Conservation (phyloP, 257 asterid genomes). For the Jasminum sambac region DNA sequence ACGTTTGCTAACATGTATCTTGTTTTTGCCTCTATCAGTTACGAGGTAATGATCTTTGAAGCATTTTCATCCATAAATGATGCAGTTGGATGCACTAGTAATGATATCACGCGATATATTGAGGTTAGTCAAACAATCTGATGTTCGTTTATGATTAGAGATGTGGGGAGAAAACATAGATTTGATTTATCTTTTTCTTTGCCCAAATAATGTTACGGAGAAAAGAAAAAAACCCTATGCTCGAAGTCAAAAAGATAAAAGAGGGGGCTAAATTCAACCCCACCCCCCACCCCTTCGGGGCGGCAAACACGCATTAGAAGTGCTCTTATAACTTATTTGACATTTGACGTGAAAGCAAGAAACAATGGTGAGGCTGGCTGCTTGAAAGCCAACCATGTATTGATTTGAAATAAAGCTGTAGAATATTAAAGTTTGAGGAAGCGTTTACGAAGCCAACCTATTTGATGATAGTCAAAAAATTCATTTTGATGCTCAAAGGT, state of each 20-base stretch:
- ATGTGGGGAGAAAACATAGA: too few relatives aligned
- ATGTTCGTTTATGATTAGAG: neutral
- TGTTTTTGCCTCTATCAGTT: constrained; percentile 36
- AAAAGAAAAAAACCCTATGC: too few relatives aligned
- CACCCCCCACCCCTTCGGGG: too few relatives aligned
- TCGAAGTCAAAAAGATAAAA: too few relatives aligned
- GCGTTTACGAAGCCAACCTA: neutral
- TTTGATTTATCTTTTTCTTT: too few relatives aligned
- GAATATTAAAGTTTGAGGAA: constrained; percentile 11
- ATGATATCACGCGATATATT: constrained; percentile 45
- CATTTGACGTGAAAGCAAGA: constrained; percentile 5
- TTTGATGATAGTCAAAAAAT: neutral
- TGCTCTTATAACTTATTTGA: neutral
- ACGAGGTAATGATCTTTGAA: constrained; percentile 47
- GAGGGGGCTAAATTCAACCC: too few relatives aligned
- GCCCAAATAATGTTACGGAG: too few relatives aligned
- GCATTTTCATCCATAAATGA: constrained; percentile 51
- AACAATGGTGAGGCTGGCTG: neutral
- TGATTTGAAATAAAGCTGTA: neutral
- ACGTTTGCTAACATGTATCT: constrained; percentile 16
- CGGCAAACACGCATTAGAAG: too few relatives aligned
- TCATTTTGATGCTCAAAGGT: neutral
- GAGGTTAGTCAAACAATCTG: constrained; percentile 45
- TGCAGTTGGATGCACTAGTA: constrained; percentile 47
- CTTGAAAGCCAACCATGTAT: neutral